Evolutionary conservation across 805 yeast species (phyloP).

Genomic region (Candida montana): DNA sequence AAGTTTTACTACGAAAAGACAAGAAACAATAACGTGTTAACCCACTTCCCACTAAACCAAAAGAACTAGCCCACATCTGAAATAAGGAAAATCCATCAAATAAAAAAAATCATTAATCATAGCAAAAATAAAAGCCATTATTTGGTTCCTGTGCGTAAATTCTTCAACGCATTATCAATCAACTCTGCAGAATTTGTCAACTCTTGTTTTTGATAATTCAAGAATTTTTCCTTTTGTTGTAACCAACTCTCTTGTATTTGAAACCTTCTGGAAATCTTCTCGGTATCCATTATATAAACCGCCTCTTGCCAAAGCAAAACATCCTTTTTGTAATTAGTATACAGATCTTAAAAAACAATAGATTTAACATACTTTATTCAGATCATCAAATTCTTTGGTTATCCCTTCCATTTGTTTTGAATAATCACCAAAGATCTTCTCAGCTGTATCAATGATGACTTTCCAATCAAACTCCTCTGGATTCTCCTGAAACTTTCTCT

Average conservation of each 20-base stretch:
- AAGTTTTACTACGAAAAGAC: too few species aligned
- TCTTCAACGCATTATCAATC: conserved; percentile 21
- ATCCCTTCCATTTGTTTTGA: conserved; percentile 17
- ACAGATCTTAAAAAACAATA: background rate
- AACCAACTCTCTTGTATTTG: conserved; percentile 21
- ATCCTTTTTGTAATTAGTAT: conserved; percentile 10
- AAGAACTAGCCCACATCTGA: too few species aligned
- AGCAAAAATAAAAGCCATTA: too few species aligned
- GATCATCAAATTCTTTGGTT: conserved; percentile 19
- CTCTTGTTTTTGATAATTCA: conserved; percentile 18
- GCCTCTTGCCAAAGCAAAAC: conserved; percentile 25
- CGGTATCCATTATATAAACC: conserved; percentile 21
- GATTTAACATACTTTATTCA: conserved; percentile 14
- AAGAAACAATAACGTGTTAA: too few species aligned
- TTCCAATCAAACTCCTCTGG: conserved; percentile 13
- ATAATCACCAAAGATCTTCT: conserved; percentile 18
- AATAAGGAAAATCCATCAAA: too few species aligned
- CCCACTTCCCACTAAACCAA: too few species aligned
- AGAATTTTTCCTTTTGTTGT: conserved; percentile 16
- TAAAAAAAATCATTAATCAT: background rate
- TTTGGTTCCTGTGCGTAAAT: conserved; percentile 9
- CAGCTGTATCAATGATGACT: conserved; percentile 12
- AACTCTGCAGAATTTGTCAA: conserved; percentile 19
- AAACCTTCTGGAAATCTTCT: conserved; percentile 16
- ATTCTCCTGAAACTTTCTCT: background rate